Percentiles rank a stretch among this genome's conserved stretches.
Evolutionary conservation across 108 stramenopile genomes (phyloP).

Genomic region (Cyclotella atomus): DNA sequence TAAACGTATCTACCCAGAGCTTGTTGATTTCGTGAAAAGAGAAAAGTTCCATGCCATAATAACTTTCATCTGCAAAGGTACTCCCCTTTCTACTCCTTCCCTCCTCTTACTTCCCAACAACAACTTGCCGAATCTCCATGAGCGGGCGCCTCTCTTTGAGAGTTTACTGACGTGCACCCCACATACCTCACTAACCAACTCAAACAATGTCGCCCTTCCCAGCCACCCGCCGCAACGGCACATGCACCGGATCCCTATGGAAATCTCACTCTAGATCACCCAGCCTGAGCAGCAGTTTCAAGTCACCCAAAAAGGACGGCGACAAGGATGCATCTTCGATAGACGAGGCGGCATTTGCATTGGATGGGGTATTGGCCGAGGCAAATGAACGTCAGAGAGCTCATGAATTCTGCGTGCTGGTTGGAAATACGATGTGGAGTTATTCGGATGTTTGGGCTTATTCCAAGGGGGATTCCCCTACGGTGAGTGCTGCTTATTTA

Average conservation of each 20-base stretch:
- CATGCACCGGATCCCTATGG: constrained; percentile 52
- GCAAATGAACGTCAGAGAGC: constrained; percentile 53
- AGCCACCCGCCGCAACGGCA: constrained; percentile 47
- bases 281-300: neutral
- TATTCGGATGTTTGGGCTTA: constrained; percentile 68
- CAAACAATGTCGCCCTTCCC: constrained; percentile 36
- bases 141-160: too few species aligned
- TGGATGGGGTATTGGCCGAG: constrained; percentile 47
- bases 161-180: neutral
- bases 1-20: too few species aligned
- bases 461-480: constrained; percentile 71
- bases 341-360: constrained; percentile 14
- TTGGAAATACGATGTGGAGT: constrained; percentile 69
- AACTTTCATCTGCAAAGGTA: too few species aligned
- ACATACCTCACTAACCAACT: neutral
- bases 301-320: neutral
- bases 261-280: constrained; percentile 46
- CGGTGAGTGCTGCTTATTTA: constrained; percentile 31
- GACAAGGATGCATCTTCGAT: neutral
- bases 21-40: too few species aligned
- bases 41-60: too few species aligned
- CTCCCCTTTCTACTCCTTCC: too few species aligned
- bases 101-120: too few species aligned
- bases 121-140: too few species aligned
- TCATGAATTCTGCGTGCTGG: constrained; percentile 73